Percentiles rank a stretch among this genome's conserved stretches.
These are phyloP conservation scores for Periglandula ipomoeae DNA, from an alignment of 2,329 filamentous ascomycete species.

Conservation along the genomic window DNA sequence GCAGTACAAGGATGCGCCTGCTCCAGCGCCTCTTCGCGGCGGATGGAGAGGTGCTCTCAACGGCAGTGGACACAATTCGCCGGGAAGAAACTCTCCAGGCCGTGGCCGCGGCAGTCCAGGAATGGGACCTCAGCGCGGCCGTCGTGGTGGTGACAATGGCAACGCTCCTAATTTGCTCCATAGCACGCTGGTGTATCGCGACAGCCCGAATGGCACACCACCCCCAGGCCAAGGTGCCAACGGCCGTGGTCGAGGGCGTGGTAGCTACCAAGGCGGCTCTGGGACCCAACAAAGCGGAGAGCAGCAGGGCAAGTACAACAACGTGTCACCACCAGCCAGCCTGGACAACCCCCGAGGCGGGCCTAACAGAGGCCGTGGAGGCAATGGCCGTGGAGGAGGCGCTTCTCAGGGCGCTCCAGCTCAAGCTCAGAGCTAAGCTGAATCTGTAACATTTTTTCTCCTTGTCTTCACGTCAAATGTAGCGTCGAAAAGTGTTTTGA, in stretches of 20 bases:
- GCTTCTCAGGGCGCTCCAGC: neutral
- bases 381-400: slow-evolving; percentile 13
- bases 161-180: slow-evolving; percentile 35
- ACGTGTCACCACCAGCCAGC: slow-evolving; percentile 51
- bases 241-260: slow-evolving; percentile 20
- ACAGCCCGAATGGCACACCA: slow-evolving; percentile 21
- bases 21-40: slow-evolving; percentile 45
- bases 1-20: slow-evolving; percentile 51
- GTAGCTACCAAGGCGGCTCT: slow-evolving; percentile 21
- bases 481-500: neutral
- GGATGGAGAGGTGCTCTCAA: slow-evolving; percentile 49
- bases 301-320: slow-evolving; percentile 34
- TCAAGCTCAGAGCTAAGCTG: slow-evolving; percentile 9
- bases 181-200: slow-evolving; percentile 44
- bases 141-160: slow-evolving; percentile 14
- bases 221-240: slow-evolving; percentile 18
- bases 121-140: slow-evolving; percentile 26
- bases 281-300: slow-evolving; percentile 11
- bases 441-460: neutral
- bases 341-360: slow-evolving; percentile 37
- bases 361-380: slow-evolving; percentile 25
- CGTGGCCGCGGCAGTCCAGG: slow-evolving; percentile 31
- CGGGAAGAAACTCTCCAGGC: slow-evolving; percentile 24
- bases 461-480: neutral
- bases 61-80: slow-evolving; percentile 28